Evolutionary conservation across 768 basidiomycete species (phyloP), one percentile per base, ranked within the genome.

Genomic region (Macrolepiota albuminosa): DNA sequence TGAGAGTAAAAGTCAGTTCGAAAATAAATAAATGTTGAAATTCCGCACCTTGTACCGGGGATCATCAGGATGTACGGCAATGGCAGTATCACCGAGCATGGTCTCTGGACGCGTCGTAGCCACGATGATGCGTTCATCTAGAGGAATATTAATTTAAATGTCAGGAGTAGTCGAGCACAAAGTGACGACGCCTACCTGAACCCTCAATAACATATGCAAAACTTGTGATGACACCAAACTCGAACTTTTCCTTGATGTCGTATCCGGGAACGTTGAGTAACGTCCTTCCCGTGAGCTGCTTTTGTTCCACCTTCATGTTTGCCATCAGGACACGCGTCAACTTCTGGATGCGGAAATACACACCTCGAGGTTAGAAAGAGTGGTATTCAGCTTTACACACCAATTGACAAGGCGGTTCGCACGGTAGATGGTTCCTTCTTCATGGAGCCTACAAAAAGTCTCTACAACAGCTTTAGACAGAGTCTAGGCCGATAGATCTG

Each of bases 61-160:
- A 71, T 98, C 96, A 60, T 95, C 84, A 2, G 95, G 95, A 73
- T 99, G 96, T 0, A 98, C 93, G 33, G 97, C 97, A 26, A 99
- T 88, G 31, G 92, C 97, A 2, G 95, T 93, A 81, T 98, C 97
- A 39, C 97, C 97, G 0, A 99, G 81, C 93, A 98, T 96, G 0
- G 97, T 98, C 73, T 98, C 97, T 0, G 95, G 95, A 78, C 97
- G 93, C 6, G 96, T 98, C 1, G 97, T 99, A 1, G 97, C 96
- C 42, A 99, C 87, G 56, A 97, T 80, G 60, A 99, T 88, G 69
- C 81, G 88, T 70, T 98, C 95, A 56, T 96, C 95, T 89, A 59
- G 10, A 8, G 1, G 37, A 14, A 39, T 3, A 3, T 9, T 9
- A 40, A 40, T 48, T 48, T 36, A 26, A 29, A 21, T 21, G 42